Conservation (phyloP, 139 green algal genomes). For the Gonium pectorale region DNA sequence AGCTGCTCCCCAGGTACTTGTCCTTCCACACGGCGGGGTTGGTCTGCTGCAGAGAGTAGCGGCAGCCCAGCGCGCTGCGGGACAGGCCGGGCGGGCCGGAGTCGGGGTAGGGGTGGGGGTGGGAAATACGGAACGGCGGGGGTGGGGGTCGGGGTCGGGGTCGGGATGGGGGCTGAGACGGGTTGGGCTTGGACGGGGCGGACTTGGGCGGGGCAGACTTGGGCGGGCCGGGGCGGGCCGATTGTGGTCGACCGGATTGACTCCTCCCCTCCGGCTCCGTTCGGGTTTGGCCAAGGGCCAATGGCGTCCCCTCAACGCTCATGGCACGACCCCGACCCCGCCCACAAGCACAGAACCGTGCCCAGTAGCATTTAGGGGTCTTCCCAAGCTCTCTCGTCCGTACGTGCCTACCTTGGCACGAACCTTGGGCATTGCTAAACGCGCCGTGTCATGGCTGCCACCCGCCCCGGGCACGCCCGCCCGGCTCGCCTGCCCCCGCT, state of each 20-base stretch:
- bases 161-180: not conserved
- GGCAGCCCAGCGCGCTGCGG: slow-evolving; percentile 7
- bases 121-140: not conserved
- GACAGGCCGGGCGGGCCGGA: no score
- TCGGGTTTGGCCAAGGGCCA: no score
- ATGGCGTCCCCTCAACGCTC: no score
- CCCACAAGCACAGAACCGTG: no score
- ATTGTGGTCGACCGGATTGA: not conserved
- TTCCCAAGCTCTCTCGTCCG: no score
- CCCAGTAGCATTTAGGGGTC: no score
- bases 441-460: no score
- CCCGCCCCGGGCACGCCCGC: not conserved
- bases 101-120: not conserved
- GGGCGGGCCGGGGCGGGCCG: no score
- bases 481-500: not conserved
- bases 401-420: no score
- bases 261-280: no score
- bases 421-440: no score
- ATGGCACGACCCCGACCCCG: no score
- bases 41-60: slow-evolving; percentile 24
- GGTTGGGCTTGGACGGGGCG: not conserved
- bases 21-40: slow-evolving; percentile 33
- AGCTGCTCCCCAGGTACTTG: slow-evolving; percentile 25
- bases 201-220: not conserved
- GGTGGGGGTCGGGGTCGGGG: not conserved